Evolutionary conservation across 1,284 basidiomycete genomes (phyloP).

Genomic region (Trametes polyzona): DNA sequence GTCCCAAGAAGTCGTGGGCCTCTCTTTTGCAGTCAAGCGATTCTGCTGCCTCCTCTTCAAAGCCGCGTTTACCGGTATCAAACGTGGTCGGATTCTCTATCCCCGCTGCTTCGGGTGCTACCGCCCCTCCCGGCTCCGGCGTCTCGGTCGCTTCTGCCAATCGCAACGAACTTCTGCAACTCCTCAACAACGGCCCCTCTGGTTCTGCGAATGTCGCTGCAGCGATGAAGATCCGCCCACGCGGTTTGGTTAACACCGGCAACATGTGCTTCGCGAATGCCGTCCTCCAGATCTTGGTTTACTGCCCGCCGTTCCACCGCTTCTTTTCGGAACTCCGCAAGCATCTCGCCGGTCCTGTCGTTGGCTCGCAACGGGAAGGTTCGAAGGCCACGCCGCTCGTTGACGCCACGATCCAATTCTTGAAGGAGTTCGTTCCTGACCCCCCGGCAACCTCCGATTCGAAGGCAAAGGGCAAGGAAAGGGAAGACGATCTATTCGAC

Average conservation of each 20-base stretch:
- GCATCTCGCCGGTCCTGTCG: slow-evolving; percentile 41
- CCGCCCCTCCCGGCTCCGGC: slow-evolving; percentile 17
- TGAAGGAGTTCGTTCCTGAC: slow-evolving; percentile 73
- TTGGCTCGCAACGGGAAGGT: slow-evolving; percentile 39
- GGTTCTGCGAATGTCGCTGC: slow-evolving; percentile 21
- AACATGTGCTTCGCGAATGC: slow-evolving; percentile 99
- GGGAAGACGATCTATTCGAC: slow-evolving; percentile 43
- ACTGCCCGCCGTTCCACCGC: slow-evolving; percentile 85
- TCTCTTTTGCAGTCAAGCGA: slow-evolving; percentile 61
- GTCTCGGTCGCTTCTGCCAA: slow-evolving; percentile 43
- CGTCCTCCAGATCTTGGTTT: slow-evolving; percentile 89
- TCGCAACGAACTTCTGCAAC: slow-evolving; percentile 58
- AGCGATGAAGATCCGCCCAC: slow-evolving; percentile 57
- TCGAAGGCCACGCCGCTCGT: slow-evolving; percentile 74
- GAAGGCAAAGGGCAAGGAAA: slow-evolving; percentile 43
- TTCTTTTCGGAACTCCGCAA: slow-evolving; percentile 78
- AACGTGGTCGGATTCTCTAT: slow-evolving; percentile 72
- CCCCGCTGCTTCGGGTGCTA: slow-evolving; percentile 44
- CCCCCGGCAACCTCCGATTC: slow-evolving; percentile 35
- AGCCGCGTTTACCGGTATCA: slow-evolving; percentile 58
- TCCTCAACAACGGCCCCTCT: slow-evolving; percentile 56
- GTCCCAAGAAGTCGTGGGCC: slow-evolving; percentile 74
- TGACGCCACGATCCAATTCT: slow-evolving; percentile 82
- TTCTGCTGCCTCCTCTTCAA: slow-evolving; percentile 42
- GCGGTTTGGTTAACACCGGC: slow-evolving; percentile 92